These are phyloP conservation scores for Comarum palustre DNA, from an alignment of 306 rosid species.

Conservation along the genomic window DNA sequence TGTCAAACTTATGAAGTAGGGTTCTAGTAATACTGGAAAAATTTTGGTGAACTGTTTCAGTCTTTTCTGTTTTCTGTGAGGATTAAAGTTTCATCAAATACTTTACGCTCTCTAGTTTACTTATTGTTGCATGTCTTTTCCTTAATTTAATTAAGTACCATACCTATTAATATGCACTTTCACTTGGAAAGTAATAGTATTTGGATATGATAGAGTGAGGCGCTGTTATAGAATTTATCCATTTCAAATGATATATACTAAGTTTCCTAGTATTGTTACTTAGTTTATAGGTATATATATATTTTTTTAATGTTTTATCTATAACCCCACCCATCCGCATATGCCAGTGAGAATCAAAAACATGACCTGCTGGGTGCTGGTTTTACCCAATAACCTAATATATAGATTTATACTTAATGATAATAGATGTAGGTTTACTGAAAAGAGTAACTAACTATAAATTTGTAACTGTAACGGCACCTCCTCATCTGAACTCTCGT, in stretches of 20 bases:
- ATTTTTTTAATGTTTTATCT: not conserved
- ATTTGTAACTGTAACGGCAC: not conserved
- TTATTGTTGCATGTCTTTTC: not conserved
- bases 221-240: not conserved
- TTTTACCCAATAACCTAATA: no score
- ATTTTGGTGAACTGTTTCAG: not conserved
- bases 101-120: not conserved
- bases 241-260: not conserved
- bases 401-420: not conserved
- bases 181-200: not conserved
- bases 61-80: not conserved
- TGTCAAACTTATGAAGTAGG: not conserved
- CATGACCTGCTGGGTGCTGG: no score
- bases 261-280: not conserved
- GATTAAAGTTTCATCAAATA: not conserved
- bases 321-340: not conserved
- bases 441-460: not conserved
- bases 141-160: not conserved
- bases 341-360: no score
- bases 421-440: not conserved
- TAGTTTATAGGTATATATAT: no score
- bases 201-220: not conserved
- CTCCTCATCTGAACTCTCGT: not conserved
- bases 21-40: not conserved
- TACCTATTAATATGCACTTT: not conserved